phyloP scores from a whole-genome alignment of 75 land plant species.

The Pinus taeda region DNA sequence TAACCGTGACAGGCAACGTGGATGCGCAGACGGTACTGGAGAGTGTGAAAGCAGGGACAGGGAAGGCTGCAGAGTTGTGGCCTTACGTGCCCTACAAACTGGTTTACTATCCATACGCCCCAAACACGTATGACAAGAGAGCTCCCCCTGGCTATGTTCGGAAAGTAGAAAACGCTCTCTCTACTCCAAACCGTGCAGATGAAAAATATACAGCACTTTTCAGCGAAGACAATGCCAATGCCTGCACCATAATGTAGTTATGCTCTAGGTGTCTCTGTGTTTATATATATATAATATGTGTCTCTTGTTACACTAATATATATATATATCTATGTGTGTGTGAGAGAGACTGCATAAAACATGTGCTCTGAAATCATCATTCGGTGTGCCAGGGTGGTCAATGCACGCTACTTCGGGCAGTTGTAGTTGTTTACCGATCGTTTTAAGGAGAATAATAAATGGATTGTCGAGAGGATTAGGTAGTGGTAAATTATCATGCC shows the following conservation, averaged over 20 bases:
- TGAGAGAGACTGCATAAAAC: no score
- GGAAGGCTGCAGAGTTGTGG: constrained; percentile 64
- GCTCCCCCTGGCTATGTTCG: constrained; percentile 69
- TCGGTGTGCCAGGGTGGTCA: no score
- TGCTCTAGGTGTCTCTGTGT: no score
- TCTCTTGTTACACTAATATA: no score
- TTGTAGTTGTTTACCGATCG: no score
- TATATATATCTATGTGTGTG: no score
- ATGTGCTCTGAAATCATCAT: no score
- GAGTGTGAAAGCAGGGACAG: constrained; percentile 44
- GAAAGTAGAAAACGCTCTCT: constrained; percentile 13
- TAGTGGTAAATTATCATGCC: no score
- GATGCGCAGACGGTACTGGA: constrained; percentile 50
- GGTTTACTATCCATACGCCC: constrained; percentile 50
- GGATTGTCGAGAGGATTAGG: no score
- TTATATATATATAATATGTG: no score
- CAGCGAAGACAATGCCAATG: constrained; percentile 7
- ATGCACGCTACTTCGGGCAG: no score
- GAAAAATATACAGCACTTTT: constrained; percentile 5
- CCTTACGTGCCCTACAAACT: constrained; percentile 64
- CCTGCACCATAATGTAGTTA: constrained; percentile 10
- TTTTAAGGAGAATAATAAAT: no score
- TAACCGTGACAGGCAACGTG: constrained; percentile 66
- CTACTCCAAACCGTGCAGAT: background rate
- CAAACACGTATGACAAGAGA: constrained; percentile 54